Evolutionary conservation across 2,329 filamentous ascomycete genomes (phyloP), one percentile per base, ranked within the genome.

Genomic region (Pleoardoris graminearum): DNA sequence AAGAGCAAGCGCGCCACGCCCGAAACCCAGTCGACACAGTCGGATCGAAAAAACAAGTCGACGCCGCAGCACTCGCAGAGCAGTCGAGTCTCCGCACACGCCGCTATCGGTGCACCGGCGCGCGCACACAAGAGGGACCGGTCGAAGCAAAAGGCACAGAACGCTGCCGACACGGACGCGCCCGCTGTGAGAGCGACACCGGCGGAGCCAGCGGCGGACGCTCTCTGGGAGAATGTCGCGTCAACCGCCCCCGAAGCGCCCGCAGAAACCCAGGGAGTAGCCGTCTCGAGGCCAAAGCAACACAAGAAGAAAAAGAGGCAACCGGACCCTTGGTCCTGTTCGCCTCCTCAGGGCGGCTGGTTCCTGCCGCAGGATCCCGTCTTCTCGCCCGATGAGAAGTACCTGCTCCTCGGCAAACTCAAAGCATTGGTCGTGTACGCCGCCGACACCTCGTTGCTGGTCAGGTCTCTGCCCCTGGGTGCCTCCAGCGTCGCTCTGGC

Each of bases 351-450:
- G 25, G 83, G 81, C 35, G 84, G 84, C 19, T 78, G 79, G 49
- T 83, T 84, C 62, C 72, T 82, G 50, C 73, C 79, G 39, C 68
- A 81, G 44, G 82, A 86, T 61, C 81, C 84, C 5, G 64, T 84
- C 7, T 81, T 86, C 65, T 80, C 82, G 2, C 57, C 60, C n/a
- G 81, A 86, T 67, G 81, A 83, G 60, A 78, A 80, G 76, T 82
- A 69, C 73, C 71, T 97, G 33, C 85, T 97, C 51, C 72, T 96
- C 50, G 84, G 87, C 27, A 90, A 90, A 65, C 83, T 86, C 54
- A 86, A 84, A 23, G 87, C 87, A 8, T 79, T 97, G 48, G 88
- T 91, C 69, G 82, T 96, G 22, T 96, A 94, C 73, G 89, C 89
- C 1, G 84, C 90, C 25, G 79, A 84, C 58, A 91, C 91, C 49